Base-by-base conservation (phyloP, 768 basidiomycete genomes). In the Udeniomyces megalosporus region DNA sequence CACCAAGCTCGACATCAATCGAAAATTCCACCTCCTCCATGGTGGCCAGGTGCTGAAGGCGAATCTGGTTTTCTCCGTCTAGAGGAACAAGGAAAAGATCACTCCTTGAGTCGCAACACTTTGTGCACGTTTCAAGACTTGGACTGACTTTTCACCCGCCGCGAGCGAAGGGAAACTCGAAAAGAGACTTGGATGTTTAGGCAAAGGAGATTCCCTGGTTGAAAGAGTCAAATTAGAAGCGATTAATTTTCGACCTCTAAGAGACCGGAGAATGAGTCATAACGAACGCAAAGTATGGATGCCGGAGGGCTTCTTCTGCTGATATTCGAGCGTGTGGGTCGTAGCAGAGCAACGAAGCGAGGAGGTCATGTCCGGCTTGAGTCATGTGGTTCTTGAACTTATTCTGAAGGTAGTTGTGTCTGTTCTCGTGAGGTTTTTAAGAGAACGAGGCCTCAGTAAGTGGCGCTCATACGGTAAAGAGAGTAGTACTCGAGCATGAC, bases 141-240 rank as follows among this genome's bases (percentile, higher is more conserved):
- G 28, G 20, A 62, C 69, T 7, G 68, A 90, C 88, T 84, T 89
- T 77, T 99, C 95, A 42, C 95, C 95, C 20, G 92, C 93, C 26
- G 95, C 95, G 28, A 86, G 82, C 42, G 88, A 92, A 32, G 95
- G 95, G 74, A 97, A 99, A 2, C 89, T 92, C 1, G 86, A 81
- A 75, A 99, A 97, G 62, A 97, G 76, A 70, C 93, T 90, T 17
- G 90, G 88, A 72, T 97, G 92, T 71, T 99, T 97, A 0, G 95
- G 95, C 42, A 88, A 75, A 0, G 95, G 95, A 0, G 89, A 85
- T 75, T 97, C 95, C 4, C 90, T 95, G 66, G 11, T 26, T 7
- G 22, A 28, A 26, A 24, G 34, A 26, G 53, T 26, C 2, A 38
- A 42, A 15, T 11, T 22, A 4, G 28, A 11, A 22, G 31, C n/a